phyloP scores from a whole-genome alignment of 345 rosid species.

The Physaria fendleri region DNA sequence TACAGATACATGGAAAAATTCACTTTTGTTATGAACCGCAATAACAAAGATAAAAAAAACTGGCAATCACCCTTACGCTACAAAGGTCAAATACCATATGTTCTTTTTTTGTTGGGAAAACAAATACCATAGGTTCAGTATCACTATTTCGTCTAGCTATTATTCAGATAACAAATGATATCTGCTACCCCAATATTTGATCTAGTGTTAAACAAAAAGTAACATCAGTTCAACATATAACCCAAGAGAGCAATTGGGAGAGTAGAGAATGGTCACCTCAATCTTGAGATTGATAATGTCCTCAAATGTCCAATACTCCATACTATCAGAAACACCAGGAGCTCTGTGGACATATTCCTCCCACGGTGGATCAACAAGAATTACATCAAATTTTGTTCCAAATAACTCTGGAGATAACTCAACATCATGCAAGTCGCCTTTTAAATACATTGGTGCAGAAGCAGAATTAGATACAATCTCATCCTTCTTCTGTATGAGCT shows the following conservation, averaged over 20 bases:
- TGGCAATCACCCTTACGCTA: background rate
- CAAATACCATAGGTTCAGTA: conserved; percentile 1
- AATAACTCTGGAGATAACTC: conserved; percentile 90
- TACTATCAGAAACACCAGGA: conserved; percentile 95
- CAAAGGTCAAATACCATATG: background rate
- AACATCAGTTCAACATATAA: background rate
- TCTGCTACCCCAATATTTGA: background rate
- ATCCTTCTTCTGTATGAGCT: conserved; percentile 98
- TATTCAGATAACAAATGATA: background rate
- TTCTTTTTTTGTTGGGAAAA: no score
- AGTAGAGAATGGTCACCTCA: conserved; percentile 52
- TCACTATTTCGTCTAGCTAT: background rate
- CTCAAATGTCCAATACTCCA: conserved; percentile 97
- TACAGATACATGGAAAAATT: conserved; percentile 23
- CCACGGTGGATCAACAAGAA: conserved; percentile 98
- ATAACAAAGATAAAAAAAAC: no score
- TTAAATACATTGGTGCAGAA: conserved; percentile 86
- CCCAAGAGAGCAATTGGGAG: background rate
- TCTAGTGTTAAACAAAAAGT: background rate
- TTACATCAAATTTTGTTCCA: conserved; percentile 96
- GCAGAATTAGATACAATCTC: conserved; percentile 91
- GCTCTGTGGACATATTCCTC: conserved; percentile 99
- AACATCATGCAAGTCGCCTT: conserved; percentile 72
- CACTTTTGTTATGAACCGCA: background rate
- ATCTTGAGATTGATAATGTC: conserved; percentile 90